Base-by-base conservation (phyloP, 495 filamentous ascomycete genomes). In the Hypoxylon lienhwacheense region DNA sequence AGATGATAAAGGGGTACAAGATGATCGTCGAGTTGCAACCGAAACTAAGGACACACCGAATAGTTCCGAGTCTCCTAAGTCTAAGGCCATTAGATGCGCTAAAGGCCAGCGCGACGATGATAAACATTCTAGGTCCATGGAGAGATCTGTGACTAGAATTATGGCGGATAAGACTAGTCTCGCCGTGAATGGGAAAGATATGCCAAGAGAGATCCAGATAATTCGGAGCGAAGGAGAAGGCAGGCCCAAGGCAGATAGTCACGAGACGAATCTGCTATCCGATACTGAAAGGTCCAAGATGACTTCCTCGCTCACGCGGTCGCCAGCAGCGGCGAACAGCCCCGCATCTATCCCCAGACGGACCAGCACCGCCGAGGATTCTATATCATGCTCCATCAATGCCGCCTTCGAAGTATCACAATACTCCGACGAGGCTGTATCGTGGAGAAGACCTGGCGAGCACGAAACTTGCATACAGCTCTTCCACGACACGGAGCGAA, bases 331-430 rank as follows among this genome's bases (percentile, higher is more conserved):
- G 1, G 14, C 16, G n/a, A 26, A 20, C 0, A 12, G 17, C 36
- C 20, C 21, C 7, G 15, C 10, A 10, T 7, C 39, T 41, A 25
- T 2, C 21, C 4, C 3, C 8, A 26, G 8, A 26, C 24, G 8
- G 4, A 4, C 24, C 4, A n/a, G 19, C 26, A 7, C 3, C 6
- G n/a, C n/a, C n/a, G 14, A 12, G 11, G 26, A 40, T n/a, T 7
- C 22, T 12, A 19, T 7, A 19, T 10, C 10, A 7, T 3, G 14
- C n/a, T 28, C 36, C 10, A 40, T 19, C 3, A 28, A 14, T 17
- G 35, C 51, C 4, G 47, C 43, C 6, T 65, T 65, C 19, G 65
- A 65, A 44, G 16, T 67, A 2, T 57, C 58, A 0, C 31, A 44
- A 0, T 65, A 60, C n/a, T 39, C n/a, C 11, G 45, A 56, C 12